phyloP scores from a whole-genome alignment of 2,329 filamentous ascomycete genomes.

The Fusarium tuaranense region DNA sequence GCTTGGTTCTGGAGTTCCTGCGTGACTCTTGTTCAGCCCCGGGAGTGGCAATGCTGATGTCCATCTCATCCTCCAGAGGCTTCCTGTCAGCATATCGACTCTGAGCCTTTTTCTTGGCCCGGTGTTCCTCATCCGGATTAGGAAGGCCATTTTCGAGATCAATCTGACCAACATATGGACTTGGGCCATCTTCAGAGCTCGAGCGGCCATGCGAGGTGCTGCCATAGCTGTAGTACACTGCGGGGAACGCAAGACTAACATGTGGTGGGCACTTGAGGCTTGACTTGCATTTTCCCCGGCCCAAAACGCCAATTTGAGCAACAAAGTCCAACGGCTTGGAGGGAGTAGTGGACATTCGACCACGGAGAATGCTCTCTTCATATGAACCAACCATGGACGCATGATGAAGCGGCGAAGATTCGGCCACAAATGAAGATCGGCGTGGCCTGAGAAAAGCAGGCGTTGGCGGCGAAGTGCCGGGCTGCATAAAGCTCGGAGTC shows the following conservation, averaged over 20 bases:
- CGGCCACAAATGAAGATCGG: constrained; percentile 77
- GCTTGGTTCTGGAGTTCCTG: constrained; percentile 57
- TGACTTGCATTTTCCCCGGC: constrained; percentile 87
- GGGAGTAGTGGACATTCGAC: constrained; percentile 95
- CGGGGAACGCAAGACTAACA: constrained; percentile 90
- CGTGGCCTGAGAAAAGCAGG: constrained; percentile 66
- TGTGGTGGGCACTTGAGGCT: constrained; percentile 89
- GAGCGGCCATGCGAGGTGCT: constrained; percentile 72
- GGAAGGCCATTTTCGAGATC: constrained; percentile 86
- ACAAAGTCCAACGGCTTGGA: constrained; percentile 93
- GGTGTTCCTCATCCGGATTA: constrained; percentile 60
- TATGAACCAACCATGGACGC: constrained; percentile 98
- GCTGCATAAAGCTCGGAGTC: constrained; percentile 56
- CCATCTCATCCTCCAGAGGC: constrained; percentile 42
- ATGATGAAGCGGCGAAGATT: constrained; percentile 83
- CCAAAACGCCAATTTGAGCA: constrained; percentile 94
- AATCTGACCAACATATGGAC: constrained; percentile 93
- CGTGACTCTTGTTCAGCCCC: constrained; percentile 39
- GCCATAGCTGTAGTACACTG: constrained; percentile 95
- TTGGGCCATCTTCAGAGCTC: constrained; percentile 85
- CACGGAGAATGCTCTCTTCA: constrained; percentile 94
- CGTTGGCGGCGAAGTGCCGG: constrained; percentile 61
- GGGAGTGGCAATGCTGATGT: constrained; percentile 33
- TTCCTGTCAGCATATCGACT: constrained; percentile 56
- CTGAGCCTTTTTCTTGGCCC: constrained; percentile 62